phyloP scores from a whole-genome alignment of 2,329 filamentous ascomycete species.

The Leptodontidium sp. region DNA sequence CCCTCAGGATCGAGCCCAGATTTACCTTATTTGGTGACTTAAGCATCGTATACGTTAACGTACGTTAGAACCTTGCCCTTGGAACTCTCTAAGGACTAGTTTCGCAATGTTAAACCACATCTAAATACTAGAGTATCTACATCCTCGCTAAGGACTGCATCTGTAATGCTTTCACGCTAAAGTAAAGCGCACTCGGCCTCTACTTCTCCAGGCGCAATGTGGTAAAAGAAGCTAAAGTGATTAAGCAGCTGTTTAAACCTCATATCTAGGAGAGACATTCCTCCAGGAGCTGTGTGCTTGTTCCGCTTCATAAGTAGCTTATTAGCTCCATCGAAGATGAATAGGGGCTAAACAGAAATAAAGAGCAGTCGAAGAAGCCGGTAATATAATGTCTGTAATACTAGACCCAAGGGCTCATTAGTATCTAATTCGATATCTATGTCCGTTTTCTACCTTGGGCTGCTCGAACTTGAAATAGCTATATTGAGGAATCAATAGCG shows the following conservation, averaged over 20 bases:
- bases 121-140: constrained; percentile 98
- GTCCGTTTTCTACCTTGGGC: background rate
- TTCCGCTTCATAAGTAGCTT: background rate
- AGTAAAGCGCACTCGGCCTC: constrained; percentile 96
- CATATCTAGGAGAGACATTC: too few relatives aligned
- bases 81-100: constrained; percentile 68
- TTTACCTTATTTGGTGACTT: constrained; percentile 57
- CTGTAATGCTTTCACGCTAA: constrained; percentile 82
- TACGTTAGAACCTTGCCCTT: constrained; percentile 80
- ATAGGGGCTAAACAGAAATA: constrained; percentile 65
- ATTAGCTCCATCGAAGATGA: constrained; percentile 57
- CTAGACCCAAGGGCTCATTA: constrained; percentile 77
- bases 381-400: constrained; percentile 90
- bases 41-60: constrained; percentile 79
- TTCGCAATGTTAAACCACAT: constrained; percentile 59
- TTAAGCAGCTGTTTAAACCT: too few relatives aligned
- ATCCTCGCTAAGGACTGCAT: constrained; percentile 94
- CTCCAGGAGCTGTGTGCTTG: too few relatives aligned
- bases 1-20: constrained; percentile 79
- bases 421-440: constrained; percentile 1
- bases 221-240: constrained; percentile 82
- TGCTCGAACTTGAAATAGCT: too few relatives aligned
- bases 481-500: too few relatives aligned
- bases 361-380: constrained; percentile 80
- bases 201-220: constrained; percentile 92